Evolutionary conservation across 352 stramenopile genomes (phyloP).

Genomic region (Pythium apleroticum): DNA sequence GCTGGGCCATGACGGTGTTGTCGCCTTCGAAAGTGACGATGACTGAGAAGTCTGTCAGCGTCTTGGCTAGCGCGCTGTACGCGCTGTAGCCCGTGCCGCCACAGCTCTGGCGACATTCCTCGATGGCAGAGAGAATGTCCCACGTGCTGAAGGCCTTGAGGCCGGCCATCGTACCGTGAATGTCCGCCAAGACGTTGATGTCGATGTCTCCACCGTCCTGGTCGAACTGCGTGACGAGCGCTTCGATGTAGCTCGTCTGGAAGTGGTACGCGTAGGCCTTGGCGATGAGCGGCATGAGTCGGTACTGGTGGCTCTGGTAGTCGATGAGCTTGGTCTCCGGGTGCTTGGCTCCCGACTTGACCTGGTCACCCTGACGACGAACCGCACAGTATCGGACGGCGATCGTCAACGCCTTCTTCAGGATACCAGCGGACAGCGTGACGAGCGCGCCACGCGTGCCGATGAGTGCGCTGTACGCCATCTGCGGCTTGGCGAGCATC

Average conservation of each 20-base stretch:
- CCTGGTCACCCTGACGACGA: constrained; percentile 82
- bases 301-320: constrained; percentile 95
- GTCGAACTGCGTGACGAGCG: constrained; percentile 86
- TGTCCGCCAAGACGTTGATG: constrained; percentile 79
- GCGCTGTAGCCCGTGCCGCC: constrained; percentile 94
- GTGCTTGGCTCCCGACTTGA: constrained; percentile 48
- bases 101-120: constrained; percentile 94
- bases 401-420: constrained; percentile 93
- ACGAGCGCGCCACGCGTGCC: constrained; percentile 77
- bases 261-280: constrained; percentile 93
- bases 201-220: constrained; percentile 64
- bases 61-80: constrained; percentile 87
- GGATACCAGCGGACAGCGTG: constrained; percentile 61
- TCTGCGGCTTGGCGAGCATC: constrained; percentile 59
- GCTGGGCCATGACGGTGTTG: constrained; percentile 96
- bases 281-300: constrained; percentile 90
- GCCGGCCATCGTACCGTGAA: constrained; percentile 93
- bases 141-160: constrained; percentile 94
- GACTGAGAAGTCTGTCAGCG: constrained; percentile 93
- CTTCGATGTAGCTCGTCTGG: constrained; percentile 83
- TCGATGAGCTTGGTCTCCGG: constrained; percentile 90
- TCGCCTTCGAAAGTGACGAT: constrained; percentile 97
- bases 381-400: constrained; percentile 92
- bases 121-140: constrained; percentile 90
- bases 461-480: constrained; percentile 77